Base-by-base conservation (phyloP, 2,329 filamentous ascomycete genomes). In the Trichoderma semiorbis region DNA sequence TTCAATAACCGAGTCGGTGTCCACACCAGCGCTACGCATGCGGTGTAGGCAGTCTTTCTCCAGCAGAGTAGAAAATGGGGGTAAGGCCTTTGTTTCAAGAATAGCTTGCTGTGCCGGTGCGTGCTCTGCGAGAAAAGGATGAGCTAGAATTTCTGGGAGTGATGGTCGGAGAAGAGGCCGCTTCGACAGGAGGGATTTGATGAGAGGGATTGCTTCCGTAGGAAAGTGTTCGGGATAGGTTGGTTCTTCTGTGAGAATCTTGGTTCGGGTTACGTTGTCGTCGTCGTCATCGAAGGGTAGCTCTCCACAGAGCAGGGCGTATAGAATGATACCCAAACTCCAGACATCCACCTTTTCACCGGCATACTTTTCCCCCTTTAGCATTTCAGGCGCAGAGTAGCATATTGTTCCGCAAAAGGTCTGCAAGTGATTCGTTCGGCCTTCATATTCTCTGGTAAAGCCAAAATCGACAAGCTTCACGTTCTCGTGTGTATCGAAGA, bases 391-490 rank as follows among this genome's bases (percentile, higher is more conserved):
- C 3, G 96, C 96, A 69, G 94, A 97, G 82, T 99, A 99, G 83
- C 95, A 98, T 74, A 99, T 92, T 0, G 96, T 99, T 6, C 96
- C 96, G 80, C 96, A 99, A 82, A 97, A 99, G 1, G 96, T 99
- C 81, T 98, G 95, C 70, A 99, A 84, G 78, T 98, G 95, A 80
- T 95, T 98, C 34, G 93, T 89, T 77, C 97, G 94, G 73, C 95
- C 95, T 81, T 98, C 94, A 81, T 99, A 99, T 83, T 99, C 96
- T 75, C 96, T 88, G 12, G 96, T 99, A 79, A 99, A 99, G 21
- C 96, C 96, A 84, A 99, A 99, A 80, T 99, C 96, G 76, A 97
- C 95, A 73, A 99, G 84, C 83, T 99, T 99, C 76, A 99, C 96
- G 78, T 98, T 97, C 79, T 97, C 95, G 79, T 98, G 88, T 81